These are phyloP conservation scores for Rhizopogon sp. DNA, from an alignment of 768 basidiomycete species.

Conservation along the genomic window DNA sequence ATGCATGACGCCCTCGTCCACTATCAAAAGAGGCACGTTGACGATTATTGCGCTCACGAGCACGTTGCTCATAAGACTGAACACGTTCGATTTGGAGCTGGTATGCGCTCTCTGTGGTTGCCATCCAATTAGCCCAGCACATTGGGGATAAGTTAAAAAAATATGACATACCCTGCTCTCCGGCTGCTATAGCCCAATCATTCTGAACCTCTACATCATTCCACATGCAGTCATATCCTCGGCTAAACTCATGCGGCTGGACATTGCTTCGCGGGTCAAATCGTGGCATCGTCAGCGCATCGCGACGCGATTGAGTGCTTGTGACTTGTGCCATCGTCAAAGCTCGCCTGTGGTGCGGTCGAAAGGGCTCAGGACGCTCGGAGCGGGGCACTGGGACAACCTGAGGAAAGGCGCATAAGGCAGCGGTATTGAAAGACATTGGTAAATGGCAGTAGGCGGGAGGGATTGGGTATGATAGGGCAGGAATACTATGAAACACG, in stretches of 20 bases:
- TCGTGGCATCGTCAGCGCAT: neutral
- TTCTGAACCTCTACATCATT: neutral
- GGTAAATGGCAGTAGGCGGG: too few relatives aligned
- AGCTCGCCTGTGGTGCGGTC: neutral
- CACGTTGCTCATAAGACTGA: neutral
- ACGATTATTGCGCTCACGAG: neutral
- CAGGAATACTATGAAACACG: neutral
- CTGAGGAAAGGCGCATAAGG: neutral
- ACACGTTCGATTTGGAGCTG: neutral
- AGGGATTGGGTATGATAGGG: neutral
- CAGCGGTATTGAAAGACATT: neutral
- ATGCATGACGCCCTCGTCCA: neutral
- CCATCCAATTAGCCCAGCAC: neutral
- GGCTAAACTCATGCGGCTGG: slow-evolving; percentile 1
- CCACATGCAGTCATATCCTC: neutral
- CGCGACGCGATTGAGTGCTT: neutral
- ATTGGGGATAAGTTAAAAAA: neutral
- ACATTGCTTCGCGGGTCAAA: neutral
- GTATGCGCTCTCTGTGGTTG: slow-evolving; percentile 2
- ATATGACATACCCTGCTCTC: slow-evolving; percentile 6
- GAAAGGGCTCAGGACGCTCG: neutral
- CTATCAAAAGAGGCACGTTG: neutral
- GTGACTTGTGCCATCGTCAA: neutral
- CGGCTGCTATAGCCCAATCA: neutral
- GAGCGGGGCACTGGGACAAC: too few relatives aligned